A percentile compares a stretch with the other conserved stretches of the same genome.
phyloP scores from a whole-genome alignment of 495 filamentous ascomycete species.

The Neurospora cerealis region DNA sequence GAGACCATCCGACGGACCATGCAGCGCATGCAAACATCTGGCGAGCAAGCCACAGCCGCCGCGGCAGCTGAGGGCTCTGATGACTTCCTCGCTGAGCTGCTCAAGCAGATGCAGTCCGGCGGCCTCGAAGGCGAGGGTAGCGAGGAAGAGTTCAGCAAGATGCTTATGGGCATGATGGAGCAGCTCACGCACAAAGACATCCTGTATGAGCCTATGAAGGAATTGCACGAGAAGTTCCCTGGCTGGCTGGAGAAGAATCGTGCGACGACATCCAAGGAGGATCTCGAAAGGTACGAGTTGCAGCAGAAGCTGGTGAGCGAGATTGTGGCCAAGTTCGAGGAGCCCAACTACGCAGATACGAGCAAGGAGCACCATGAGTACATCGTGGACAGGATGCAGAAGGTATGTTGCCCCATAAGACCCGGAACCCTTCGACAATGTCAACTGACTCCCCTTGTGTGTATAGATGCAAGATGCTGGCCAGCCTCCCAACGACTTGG shows the following conservation, averaged over 20 bases:
- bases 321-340: conserved; percentile 84
- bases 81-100: conserved; percentile 73
- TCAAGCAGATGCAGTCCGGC: conserved; percentile 66
- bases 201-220: conserved; percentile 97
- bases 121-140: conserved; percentile 49
- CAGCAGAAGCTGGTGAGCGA: conserved; percentile 76
- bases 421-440: background rate
- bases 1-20: conserved; percentile 85
- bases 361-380: conserved; percentile 77
- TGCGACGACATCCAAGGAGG: conserved; percentile 50
- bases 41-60: conserved; percentile 70
- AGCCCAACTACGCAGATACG: conserved; percentile 64
- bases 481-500: conserved; percentile 78
- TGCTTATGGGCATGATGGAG: conserved; percentile 97
- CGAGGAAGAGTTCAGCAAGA: conserved; percentile 84
- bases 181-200: conserved; percentile 97
- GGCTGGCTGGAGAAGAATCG: conserved; percentile 76
- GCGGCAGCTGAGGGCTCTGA: conserved; percentile 59
- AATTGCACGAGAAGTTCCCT: conserved; percentile 83
- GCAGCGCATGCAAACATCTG: conserved; percentile 85
- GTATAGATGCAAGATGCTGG: conserved; percentile 89
- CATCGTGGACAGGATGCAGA: conserved; percentile 95
- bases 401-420: conserved; percentile 45
- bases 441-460: background rate
- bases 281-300: conserved; percentile 67